Conservation (phyloP, 2,329 filamentous ascomycete genomes). For the Fusarium floridanum region DNA sequence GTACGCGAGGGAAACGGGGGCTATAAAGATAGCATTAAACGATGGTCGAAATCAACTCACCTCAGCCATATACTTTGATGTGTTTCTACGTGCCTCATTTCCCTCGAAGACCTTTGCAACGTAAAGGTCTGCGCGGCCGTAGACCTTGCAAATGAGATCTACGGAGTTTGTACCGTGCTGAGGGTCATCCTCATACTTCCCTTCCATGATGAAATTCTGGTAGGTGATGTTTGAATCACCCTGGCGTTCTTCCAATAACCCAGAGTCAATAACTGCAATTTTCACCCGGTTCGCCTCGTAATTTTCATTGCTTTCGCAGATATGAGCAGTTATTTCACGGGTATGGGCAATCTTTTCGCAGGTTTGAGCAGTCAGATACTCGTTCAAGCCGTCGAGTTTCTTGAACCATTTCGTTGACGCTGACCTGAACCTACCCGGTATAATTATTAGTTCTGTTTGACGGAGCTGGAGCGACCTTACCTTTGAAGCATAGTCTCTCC, state of each 20-base stretch:
- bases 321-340: not conserved
- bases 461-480: not conserved
- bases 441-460: not conserved
- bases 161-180: not conserved
- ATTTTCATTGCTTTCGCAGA: not conserved
- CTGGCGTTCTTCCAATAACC: not conserved
- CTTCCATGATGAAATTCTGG: not conserved
- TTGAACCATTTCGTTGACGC: not conserved
- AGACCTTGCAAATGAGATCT: not conserved
- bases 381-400: not conserved
- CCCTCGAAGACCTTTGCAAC: not conserved
- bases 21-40: too few species aligned
- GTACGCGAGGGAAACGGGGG: too few species aligned
- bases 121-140: not conserved
- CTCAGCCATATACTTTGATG: not conserved
- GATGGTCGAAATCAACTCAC: not conserved
- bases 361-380: not conserved
- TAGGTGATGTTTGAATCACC: not conserved
- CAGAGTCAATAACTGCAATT: not conserved
- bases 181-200: not conserved
- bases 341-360: too few species aligned
- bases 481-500: not conserved
- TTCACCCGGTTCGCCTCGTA: not conserved
- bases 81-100: not conserved
- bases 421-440: not conserved